Percentiles rank a stretch among this genome's conserved stretches.
These are phyloP conservation scores for Paspalum notatum DNA, from an alignment of 176 grass and related monocot genomes.

Conservation along the genomic window DNA sequence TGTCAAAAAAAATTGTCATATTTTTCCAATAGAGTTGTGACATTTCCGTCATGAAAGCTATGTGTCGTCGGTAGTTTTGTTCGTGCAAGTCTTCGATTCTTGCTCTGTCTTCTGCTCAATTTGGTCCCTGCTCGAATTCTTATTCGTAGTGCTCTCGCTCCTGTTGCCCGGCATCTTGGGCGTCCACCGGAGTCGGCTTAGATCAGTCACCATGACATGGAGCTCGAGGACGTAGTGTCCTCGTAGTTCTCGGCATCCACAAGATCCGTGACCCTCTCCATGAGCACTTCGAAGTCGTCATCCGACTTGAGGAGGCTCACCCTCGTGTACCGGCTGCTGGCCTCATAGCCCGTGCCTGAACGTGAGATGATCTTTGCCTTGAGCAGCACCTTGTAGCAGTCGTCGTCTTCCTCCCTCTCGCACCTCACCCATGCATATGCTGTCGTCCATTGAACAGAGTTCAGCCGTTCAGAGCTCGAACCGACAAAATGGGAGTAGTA, in stretches of 20 bases:
- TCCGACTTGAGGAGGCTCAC: constrained; percentile 68
- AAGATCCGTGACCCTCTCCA: constrained; percentile 55
- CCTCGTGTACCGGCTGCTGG: constrained; percentile 45
- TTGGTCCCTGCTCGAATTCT: no score
- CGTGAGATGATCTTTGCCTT: constrained; percentile 61
- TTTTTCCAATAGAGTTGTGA: no score
- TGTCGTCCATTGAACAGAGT: neutral
- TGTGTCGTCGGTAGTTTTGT: no score
- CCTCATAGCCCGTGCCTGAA: constrained; percentile 6
- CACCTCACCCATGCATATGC: constrained; percentile 92
- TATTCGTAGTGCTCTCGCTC: no score
- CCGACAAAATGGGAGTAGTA: neutral
- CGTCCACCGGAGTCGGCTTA: no score
- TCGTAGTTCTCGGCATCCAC: constrained; percentile 37
- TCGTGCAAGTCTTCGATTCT: no score
- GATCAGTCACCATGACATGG: constrained; percentile 19
- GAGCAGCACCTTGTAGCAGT: constrained; percentile 52
- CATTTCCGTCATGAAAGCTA: no score
- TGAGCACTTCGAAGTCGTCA: constrained; percentile 70
- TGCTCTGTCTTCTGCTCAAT: no score
- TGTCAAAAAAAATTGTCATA: no score
- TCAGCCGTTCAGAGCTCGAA: neutral
- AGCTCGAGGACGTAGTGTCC: neutral
- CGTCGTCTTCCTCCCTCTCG: constrained; percentile 61
- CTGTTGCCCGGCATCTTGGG: no score